A percentile compares a stretch with the other conserved stretches of the same genome.
Evolutionary conservation across 2,329 filamentous ascomycete species (phyloP).

Genomic region (Simplicillium aogashimaense): DNA sequence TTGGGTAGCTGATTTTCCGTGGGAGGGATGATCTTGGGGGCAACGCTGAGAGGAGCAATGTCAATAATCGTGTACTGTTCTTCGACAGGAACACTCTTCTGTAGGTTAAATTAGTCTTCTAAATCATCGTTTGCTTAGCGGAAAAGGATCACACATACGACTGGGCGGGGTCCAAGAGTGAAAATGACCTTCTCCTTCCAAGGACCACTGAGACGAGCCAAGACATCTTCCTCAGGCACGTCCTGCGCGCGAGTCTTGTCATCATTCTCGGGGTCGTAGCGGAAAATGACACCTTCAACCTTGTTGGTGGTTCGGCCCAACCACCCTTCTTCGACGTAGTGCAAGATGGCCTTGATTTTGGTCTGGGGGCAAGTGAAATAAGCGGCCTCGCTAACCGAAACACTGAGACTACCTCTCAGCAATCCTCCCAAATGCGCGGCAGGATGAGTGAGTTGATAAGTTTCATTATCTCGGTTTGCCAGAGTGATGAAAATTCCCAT

Average conservation of each 20-base stretch:
- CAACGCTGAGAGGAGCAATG: slow-evolving; percentile 70
- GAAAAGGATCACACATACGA: slow-evolving; percentile 46
- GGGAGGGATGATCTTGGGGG: slow-evolving; percentile 71
- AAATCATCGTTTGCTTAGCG: slow-evolving; percentile 5
- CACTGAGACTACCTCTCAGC: slow-evolving; percentile 74
- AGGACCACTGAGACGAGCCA: slow-evolving; percentile 72
- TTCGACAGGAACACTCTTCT: slow-evolving; percentile 37
- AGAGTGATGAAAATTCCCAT: slow-evolving; percentile 90
- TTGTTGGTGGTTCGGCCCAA: slow-evolving; percentile 84
- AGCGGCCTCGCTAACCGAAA: slow-evolving; percentile 83
- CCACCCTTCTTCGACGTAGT: slow-evolving; percentile 94
- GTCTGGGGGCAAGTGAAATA: slow-evolving; percentile 87
- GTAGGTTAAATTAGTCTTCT: slow-evolving; percentile 6
- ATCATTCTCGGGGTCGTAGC: slow-evolving; percentile 80
- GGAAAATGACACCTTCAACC: slow-evolving; percentile 84
- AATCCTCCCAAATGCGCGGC: slow-evolving; percentile 87
- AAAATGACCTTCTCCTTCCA: slow-evolving; percentile 69
- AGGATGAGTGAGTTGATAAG: slow-evolving; percentile 91
- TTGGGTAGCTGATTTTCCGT: slow-evolving; percentile 71
- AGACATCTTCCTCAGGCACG: slow-evolving; percentile 73
- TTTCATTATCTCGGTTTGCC: slow-evolving; percentile 70
- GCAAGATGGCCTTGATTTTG: slow-evolving; percentile 80
- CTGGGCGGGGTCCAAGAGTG: slow-evolving; percentile 46
- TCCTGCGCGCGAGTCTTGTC: slow-evolving; percentile 71
- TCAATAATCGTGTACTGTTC: slow-evolving; percentile 74